Base-by-base conservation (phyloP, 2,329 filamentous ascomycete genomes). In the Alternaria brassicicola region DNA sequence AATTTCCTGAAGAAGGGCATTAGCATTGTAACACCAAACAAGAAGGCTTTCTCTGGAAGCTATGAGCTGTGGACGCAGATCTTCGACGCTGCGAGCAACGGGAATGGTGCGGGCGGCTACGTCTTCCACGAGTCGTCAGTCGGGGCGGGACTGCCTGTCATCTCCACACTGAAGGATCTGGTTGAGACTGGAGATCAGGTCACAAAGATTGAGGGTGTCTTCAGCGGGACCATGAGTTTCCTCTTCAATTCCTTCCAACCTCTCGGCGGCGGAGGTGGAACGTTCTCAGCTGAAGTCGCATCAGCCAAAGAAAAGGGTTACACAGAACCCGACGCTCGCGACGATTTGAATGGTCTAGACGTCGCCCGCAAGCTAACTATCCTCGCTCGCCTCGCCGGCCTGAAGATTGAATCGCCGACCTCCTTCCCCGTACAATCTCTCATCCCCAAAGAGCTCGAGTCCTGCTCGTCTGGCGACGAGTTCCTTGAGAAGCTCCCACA, bases 221-320 rank as follows among this genome's bases (percentile, higher is more conserved):
- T 99, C 81, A 96, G 92, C 61, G 95, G 95, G 64, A 99, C 95
- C 54, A 94, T 99, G 88, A 96, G 91, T 36, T 99, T 97, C 84
- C 84, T 99, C 38, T 98, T 99, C 87, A 98, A 98, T 84, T 93
- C 88, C 21, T 99, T 98, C 78, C 92, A 93, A 47, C 95, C 95
- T 0, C 88, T 89, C 3, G 86, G 87, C 48, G 90, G 89, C 5
- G 81, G 84, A 21, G 91, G 90, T 31, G 92, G 91, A 51, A 88
- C 89, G 72, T 99, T 96, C 89, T 95, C 92, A 41, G 90, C 90
- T 47, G 93, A 97, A 75, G 95, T 99, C 31, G 88, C 87, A 74
- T 93, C 94, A 79, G 95, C 95, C 55, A 97, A 97, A 82, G 88
- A 93, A 59, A 84, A 96, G 46, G 95, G 95, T 21, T 99, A 96